These are phyloP conservation scores for Eucalyptus polybractea DNA, from an alignment of 345 rosid genomes.

Conservation along the genomic window DNA sequence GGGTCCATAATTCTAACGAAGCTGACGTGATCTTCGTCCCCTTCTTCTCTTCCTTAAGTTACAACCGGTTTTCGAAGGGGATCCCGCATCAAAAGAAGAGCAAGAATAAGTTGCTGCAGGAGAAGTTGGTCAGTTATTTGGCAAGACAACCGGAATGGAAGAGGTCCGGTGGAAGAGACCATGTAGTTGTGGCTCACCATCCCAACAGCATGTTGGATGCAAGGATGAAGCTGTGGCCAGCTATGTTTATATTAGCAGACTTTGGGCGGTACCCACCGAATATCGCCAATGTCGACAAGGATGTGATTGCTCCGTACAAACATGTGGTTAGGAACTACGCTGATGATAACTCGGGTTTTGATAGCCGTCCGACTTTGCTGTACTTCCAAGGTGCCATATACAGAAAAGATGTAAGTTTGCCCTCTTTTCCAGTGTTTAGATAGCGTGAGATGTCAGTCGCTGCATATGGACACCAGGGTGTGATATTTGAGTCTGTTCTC, in stretches of 20 bases:
- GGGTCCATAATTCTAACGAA: constrained; percentile 73
- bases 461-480: neutral
- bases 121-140: constrained; percentile 46
- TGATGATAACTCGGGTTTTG: constrained; percentile 57
- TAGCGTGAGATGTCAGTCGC: neutral
- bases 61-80: constrained; percentile 58
- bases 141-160: constrained; percentile 69
- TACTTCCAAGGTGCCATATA: constrained; percentile 97
- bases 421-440: neutral
- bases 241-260: constrained; percentile 74
- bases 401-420: constrained; percentile 76
- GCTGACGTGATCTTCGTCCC: constrained; percentile 85
- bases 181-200: constrained; percentile 81
- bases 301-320: constrained; percentile 87
- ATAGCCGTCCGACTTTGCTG: constrained; percentile 60
- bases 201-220: constrained; percentile 86
- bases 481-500: neutral
- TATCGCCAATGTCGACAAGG: constrained; percentile 76
- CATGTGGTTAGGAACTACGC: constrained; percentile 50
- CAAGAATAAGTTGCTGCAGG: constrained; percentile 54
- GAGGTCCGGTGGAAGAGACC: constrained; percentile 66
- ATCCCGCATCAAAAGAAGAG: constrained; percentile 47
- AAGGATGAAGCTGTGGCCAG: constrained; percentile 68
- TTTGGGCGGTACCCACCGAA: constrained; percentile 89
- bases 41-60: constrained; percentile 81